Evolutionary conservation across 257 asterid species (phyloP).

Genomic region (Solanum pennellii): DNA sequence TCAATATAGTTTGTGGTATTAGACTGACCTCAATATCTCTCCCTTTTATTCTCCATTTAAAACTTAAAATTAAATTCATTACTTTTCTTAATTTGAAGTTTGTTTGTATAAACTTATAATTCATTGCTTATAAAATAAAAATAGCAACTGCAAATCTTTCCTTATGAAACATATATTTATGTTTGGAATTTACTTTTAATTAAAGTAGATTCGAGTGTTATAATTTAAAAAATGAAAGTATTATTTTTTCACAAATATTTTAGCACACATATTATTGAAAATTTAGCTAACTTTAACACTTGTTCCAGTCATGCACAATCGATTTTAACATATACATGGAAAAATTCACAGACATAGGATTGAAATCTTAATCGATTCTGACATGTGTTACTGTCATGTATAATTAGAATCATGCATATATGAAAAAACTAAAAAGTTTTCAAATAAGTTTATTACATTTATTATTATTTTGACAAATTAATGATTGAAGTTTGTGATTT

Average conservation of each 20-base stretch:
- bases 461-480: not conserved
- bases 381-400: not conserved
- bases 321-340: too few species aligned
- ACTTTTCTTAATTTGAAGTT: not conserved
- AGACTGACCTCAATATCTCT: not conserved
- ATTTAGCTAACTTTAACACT: too few species aligned
- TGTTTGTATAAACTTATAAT: not conserved
- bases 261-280: not conserved
- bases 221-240: not conserved
- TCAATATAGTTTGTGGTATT: not conserved
- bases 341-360: not conserved
- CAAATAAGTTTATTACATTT: not conserved
- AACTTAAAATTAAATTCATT: not conserved
- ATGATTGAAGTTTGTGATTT: not conserved
- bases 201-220: not conserved
- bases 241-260: not conserved
- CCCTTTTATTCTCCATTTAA: not conserved
- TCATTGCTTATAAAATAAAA: not conserved
- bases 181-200: not conserved
- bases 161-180: not conserved
- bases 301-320: not conserved
- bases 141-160: not conserved
- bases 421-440: not conserved
- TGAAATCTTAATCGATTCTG: not conserved
- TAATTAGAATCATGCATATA: not conserved